Evolutionary conservation across 352 stramenopile genomes (phyloP), one percentile per base, ranked within the genome.

Genomic region (Pythium vanterpoolii): DNA sequence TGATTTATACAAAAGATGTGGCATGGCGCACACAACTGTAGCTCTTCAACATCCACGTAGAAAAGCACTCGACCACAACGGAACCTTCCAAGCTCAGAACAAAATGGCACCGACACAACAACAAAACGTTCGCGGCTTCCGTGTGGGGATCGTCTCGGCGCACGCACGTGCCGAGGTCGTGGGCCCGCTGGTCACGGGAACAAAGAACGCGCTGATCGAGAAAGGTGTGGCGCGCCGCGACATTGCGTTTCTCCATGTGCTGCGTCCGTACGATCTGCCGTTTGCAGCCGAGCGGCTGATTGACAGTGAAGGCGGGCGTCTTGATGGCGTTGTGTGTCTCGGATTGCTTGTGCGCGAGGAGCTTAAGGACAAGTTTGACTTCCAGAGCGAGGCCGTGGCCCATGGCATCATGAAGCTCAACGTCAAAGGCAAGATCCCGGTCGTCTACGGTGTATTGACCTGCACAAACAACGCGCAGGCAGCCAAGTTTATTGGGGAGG

Each of bases 351-450:
- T 69, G 19, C 55, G 50, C 6, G 62, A 69, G 7, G 34, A 65
- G 48, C 40, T 55, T 28, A 7, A 51, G 26, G 62, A 69, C 28
- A 44, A 64, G 42, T 65, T 69, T 53, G 54, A 55, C 24, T 60
- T 60, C 33, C 38, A 64, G 19, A 60, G 62, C 38, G 21, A 56
- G 42, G 55, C 54, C 3, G 49, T 69, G 8, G 55, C 62, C 14
- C 62, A 56, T 19, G 55, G 62, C 34, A 60, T 69, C 62, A 69
- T 69, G 62, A 69, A 69, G 62, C 55, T 64, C 54, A 69, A 69
- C 56, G 40, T 69, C 13, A 63, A 69, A 33, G 62, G 48, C 39
- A 51, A 30, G 5, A 31, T 64, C 14, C 62, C 62, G 4, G 55
- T 69, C 33, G 34, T 69, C 18, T 69, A 69, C 43, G 62, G 54